A percentile compares a stretch with the other conserved stretches of the same genome.
These are phyloP conservation scores for Neurospora intermedia DNA, from an alignment of 495 filamentous ascomycete species.

Conservation along the genomic window DNA sequence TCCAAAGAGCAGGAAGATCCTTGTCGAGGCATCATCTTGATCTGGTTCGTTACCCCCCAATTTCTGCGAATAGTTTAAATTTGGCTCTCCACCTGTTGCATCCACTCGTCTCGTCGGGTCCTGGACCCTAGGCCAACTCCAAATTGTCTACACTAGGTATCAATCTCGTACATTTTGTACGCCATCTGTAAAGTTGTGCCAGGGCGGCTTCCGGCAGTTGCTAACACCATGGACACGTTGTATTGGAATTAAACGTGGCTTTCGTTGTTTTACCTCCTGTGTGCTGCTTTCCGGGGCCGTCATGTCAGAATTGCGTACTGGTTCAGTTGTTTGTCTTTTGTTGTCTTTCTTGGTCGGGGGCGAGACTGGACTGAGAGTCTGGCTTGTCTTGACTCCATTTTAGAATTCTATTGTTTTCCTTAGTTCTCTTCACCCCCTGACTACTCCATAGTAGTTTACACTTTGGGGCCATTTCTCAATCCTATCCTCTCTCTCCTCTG, in stretches of 20 bases:
- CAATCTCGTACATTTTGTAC: background rate
- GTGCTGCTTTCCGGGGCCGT: background rate
- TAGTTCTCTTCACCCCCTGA: background rate
- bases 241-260: background rate
- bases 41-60: background rate
- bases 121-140: background rate
- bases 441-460: background rate
- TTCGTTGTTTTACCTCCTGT: background rate
- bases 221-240: background rate
- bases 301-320: background rate
- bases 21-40: background rate
- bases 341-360: background rate
- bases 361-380: too few species aligned
- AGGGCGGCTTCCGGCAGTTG: background rate
- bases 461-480: background rate
- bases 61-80: background rate
- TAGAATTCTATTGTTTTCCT: background rate
- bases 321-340: background rate
- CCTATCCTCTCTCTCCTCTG: background rate
- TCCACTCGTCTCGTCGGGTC: background rate
- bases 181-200: background rate
- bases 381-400: background rate
- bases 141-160: background rate
- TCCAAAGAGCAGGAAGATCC: background rate
- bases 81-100: background rate